Conservation (phyloP, 2,329 filamentous ascomycete species). For the Hymenoscyphus salicellus region DNA sequence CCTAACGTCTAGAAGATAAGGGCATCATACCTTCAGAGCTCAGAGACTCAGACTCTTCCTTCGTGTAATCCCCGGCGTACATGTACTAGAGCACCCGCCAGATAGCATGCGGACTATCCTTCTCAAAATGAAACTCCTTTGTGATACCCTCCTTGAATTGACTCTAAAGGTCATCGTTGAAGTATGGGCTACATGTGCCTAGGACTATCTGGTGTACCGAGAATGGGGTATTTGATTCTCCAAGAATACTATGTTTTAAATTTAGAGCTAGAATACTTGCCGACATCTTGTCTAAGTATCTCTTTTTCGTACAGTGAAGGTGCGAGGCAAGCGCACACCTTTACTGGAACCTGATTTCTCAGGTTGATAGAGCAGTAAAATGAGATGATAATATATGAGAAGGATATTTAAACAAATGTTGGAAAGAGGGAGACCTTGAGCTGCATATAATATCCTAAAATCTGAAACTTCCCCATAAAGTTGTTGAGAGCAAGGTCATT, state of each 20-base stretch:
- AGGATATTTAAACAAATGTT: neutral
- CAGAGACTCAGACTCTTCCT: no score
- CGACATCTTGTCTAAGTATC: neutral
- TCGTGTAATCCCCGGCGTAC: no score
- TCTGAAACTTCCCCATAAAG: neutral
- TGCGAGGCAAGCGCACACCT: neutral
- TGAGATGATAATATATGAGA: neutral
- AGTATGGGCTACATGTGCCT: no score
- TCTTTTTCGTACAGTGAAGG: neutral
- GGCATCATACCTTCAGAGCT: no score
- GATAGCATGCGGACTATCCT: no score
- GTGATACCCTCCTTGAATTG: no score
- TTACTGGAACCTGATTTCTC: neutral
- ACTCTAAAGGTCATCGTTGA: no score
- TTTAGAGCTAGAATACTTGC: neutral
- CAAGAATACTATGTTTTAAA: neutral
- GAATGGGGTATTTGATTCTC: no score
- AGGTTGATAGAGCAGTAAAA: neutral
- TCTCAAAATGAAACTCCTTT: no score
- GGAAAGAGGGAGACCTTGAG: neutral
- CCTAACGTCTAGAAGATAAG: no score
- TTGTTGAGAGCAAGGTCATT: neutral
- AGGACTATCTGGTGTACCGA: no score
- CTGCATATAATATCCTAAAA: neutral
- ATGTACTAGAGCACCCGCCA: no score